Evolutionary conservation across 371 early-diverging fungal genomes (phyloP).

Genomic region (Mortierella sp.): DNA sequence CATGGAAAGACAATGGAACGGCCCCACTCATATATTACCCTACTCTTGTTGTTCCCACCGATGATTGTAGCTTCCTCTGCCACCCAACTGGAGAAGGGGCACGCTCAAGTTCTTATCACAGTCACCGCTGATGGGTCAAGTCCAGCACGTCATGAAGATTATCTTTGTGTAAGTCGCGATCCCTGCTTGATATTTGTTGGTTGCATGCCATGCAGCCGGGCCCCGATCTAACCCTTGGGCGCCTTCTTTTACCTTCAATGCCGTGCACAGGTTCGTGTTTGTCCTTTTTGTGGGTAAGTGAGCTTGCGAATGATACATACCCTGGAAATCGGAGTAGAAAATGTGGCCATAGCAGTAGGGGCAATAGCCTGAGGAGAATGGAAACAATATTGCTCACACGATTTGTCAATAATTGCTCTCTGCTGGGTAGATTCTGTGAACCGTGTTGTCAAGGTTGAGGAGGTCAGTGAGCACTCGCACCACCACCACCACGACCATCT

Average conservation of each 20-base stretch:
- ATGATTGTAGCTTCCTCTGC: conserved; percentile 66
- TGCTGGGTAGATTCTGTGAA: conserved; percentile 72
- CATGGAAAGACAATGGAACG: neutral
- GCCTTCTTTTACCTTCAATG: neutral
- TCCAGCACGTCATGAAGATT: conserved; percentile 69
- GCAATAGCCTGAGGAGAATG: neutral
- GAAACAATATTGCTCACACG: neutral
- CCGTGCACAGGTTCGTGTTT: conserved; percentile 66
- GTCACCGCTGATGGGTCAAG: conserved; percentile 64
- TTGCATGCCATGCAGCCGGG: neutral
- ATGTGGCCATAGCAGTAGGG: neutral
- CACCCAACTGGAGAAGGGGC: conserved; percentile 70
- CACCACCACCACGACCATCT: conserved; percentile 57
- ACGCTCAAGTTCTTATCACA: conserved; percentile 66
- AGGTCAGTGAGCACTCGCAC: conserved; percentile 59
- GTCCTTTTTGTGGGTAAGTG: conserved; percentile 73
- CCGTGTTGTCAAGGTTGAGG: conserved; percentile 73
- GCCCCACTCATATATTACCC: neutral
- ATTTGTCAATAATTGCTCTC: neutral
- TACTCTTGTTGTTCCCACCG: no score
- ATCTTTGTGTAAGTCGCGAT: conserved; percentile 70
- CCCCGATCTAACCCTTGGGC: neutral
- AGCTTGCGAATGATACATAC: neutral
- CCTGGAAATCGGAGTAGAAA: neutral
- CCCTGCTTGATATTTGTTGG: neutral